Percentiles rank a stretch among this genome's conserved stretches.
phyloP scores from a whole-genome alignment of 164 flowering plant species.

The Kalanchoe fedtschenkoi region DNA sequence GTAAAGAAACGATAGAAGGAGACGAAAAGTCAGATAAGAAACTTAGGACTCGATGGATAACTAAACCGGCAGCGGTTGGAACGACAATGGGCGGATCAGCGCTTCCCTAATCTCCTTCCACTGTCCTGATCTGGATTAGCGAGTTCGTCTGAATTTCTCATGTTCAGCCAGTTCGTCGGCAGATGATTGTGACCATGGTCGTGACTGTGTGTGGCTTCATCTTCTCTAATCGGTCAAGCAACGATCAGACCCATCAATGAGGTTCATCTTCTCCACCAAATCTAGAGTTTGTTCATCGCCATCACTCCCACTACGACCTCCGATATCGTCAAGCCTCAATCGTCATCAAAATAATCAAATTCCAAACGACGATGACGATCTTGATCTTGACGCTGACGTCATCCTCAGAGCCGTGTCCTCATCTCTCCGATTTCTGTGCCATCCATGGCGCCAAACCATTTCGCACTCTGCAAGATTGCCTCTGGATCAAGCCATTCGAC shows the following conservation, averaged over 20 bases:
- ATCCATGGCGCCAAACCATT: slow-evolving; percentile 44
- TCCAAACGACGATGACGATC: slow-evolving; percentile 14
- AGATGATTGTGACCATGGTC: too few species aligned
- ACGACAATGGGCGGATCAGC: too few species aligned
- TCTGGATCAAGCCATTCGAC: slow-evolving; percentile 52
- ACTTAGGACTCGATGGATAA: too few species aligned
- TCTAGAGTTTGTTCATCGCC: slow-evolving; percentile 13
- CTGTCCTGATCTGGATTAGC: too few species aligned
- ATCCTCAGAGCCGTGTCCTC: slow-evolving; percentile 37
- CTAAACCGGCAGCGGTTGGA: too few species aligned
- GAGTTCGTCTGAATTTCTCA: too few species aligned
- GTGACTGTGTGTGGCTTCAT: too few species aligned
- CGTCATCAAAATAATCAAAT: slow-evolving; percentile 7
- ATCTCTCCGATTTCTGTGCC: slow-evolving; percentile 50
- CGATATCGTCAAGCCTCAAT: slow-evolving; percentile 17
- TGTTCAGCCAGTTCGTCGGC: too few species aligned
- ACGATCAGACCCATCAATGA: slow-evolving; percentile 13
- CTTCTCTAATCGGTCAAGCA: background rate
- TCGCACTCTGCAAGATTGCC: slow-evolving; percentile 42
- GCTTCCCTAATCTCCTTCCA: too few species aligned
- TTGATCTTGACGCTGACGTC: background rate
- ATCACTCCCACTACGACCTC: background rate
- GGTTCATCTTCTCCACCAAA: slow-evolving; percentile 12
- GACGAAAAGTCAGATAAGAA: too few species aligned
- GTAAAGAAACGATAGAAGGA: too few species aligned